A percentile compares a stretch with the other conserved stretches of the same genome.
Conservation (phyloP, 108 stramenopile species). For the Skeletonema tropicum region DNA sequence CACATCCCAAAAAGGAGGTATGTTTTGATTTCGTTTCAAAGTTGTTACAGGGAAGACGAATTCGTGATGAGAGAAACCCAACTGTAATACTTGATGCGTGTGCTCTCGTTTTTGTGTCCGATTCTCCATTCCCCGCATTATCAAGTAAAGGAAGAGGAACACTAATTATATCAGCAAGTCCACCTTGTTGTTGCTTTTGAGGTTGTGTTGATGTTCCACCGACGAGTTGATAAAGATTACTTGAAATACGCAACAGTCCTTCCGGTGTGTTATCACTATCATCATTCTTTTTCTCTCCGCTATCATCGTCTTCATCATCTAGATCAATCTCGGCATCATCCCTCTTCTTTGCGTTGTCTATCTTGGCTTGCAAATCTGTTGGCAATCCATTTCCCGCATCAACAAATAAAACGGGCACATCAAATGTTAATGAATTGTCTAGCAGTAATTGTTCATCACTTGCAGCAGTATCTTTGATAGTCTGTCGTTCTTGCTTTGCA, state of each 20-base stretch:
- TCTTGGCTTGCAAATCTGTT: neutral
- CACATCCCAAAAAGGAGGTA: conserved; percentile 67
- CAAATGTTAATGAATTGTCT: conserved; percentile 18
- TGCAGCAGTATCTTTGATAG: conserved; percentile 1
- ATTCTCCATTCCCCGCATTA: neutral
- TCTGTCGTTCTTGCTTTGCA: neutral
- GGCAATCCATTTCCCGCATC: conserved; percentile 40
- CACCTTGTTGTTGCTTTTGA: conserved; percentile 1
- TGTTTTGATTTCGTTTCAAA: conserved; percentile 53
- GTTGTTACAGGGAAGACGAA: conserved; percentile 33
- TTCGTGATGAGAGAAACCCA: conserved; percentile 34
- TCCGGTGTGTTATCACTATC: conserved; percentile 18
- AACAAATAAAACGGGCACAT: conserved; percentile 50
- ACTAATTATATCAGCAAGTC: conserved; percentile 28
- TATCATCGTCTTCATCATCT: conserved; percentile 18
- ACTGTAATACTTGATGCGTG: conserved; percentile 26
- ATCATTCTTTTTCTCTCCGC: neutral
- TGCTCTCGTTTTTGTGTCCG: neutral
- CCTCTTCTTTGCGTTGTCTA: conserved; percentile 16
- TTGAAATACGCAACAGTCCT: conserved; percentile 33
- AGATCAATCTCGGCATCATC: conserved; percentile 45
- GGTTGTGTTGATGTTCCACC: conserved; percentile 15
- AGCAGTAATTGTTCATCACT: conserved; percentile 20
- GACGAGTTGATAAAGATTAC: conserved; percentile 45
- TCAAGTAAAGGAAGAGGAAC: conserved; percentile 31